Conservation (phyloP, 139 green algal genomes). For the Tetratostichococcus sp. region DNA sequence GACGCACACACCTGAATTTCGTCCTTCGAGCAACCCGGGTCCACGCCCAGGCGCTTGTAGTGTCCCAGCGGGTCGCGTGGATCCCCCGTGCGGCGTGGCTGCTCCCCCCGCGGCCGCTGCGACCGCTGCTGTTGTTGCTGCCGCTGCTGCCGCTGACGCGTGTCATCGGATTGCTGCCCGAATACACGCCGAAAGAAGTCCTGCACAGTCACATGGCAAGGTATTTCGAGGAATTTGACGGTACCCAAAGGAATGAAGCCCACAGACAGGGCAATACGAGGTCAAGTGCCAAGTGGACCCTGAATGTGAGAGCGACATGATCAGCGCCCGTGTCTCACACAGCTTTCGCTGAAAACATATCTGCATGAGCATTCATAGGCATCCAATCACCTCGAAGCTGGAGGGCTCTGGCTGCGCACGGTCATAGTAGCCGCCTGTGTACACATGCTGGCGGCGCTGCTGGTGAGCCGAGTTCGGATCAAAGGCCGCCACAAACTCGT, state of each 20-base stretch:
- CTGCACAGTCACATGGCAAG: too few species aligned
- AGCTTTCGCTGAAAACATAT: too few species aligned
- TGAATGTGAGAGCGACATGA: too few species aligned
- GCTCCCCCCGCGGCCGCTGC: background rate
- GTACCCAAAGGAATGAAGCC: too few species aligned
- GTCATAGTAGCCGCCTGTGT: background rate
- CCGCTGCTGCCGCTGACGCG: background rate
- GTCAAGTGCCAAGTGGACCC: too few species aligned
- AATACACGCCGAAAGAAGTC: background rate
- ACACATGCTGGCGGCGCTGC: background rate
- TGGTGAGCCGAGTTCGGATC: background rate
- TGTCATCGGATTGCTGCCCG: background rate
- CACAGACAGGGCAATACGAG: too few species aligned
- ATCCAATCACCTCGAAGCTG: background rate
- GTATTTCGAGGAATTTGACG: too few species aligned
- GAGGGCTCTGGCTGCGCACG: background rate
- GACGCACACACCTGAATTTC: constrained; percentile 4
- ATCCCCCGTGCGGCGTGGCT: background rate
- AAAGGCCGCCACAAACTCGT: background rate
- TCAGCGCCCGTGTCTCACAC: too few species aligned
- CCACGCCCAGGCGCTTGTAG: constrained; percentile 8
- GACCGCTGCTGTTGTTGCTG: background rate
- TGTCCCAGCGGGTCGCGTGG: background rate
- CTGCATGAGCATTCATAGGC: too few species aligned
- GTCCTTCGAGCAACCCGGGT: background rate